Evolutionary conservation across 2,329 filamentous ascomycete genomes (phyloP), one percentile per base, ranked within the genome.

Genomic region (Colletotrichum sidae): DNA sequence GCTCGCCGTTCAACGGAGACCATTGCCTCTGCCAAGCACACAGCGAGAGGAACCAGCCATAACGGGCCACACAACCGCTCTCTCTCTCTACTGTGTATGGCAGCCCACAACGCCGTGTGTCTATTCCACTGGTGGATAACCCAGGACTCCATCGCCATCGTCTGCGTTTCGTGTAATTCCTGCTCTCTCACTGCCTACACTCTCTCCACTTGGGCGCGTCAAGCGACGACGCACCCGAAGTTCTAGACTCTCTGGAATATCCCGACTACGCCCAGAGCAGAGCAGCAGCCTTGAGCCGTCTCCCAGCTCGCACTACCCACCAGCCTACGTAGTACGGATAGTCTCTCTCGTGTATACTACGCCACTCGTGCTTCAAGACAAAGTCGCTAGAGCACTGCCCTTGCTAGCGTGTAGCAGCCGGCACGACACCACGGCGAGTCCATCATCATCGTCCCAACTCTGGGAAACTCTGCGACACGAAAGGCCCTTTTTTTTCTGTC

Each of bases 381-480:
- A 44, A 6, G 42, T 44, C 6, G 44, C 44, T 47, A 33, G 9
- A 47, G 42, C 34, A 41, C 44, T 49, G 54, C 25, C 15, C 50
- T 25, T 15, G 11, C 38, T 60, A 39, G 55, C 49, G 55, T 50
- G 42, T 64, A 50, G 55, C 60, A 49, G 42, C 25, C 7, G 42
- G 13, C 44, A 33, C 10, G 5, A 41, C 55, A 49, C 55, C 41
- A 44, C 44, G 47, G 47, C 50, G 4, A 25, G 38, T 25, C 45
- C 37, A 60, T 52, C 25, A 45, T 60, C 56, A 55, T 60, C 61
- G 39, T 65, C 61, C 34, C 56, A 60, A 51, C 44, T 65, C 51
- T 60, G 39, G 25, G 61, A 60, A 65, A 65, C 56, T 51, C 56
- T 55, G 39, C 38, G 34, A 54, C 61, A 55, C 61, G 44, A 54